phyloP scores from a whole-genome alignment of 768 basidiomycete species.

The Lactifluus volemus region DNA sequence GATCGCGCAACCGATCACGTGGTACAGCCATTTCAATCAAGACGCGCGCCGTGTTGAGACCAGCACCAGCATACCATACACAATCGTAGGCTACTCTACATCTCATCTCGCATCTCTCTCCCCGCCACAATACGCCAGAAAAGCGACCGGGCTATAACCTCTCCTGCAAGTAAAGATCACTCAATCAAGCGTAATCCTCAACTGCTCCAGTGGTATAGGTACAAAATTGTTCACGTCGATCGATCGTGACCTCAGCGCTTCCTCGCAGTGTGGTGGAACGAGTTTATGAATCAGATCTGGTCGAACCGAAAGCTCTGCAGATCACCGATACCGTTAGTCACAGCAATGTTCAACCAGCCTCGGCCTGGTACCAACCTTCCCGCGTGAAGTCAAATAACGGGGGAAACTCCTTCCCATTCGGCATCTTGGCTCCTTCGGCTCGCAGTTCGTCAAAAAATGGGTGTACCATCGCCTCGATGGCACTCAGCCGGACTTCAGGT shows the following conservation, averaged over 20 bases:
- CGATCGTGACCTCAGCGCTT: slow-evolving; percentile 76
- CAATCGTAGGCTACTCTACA: neutral
- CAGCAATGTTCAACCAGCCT: neutral
- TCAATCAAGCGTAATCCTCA: slow-evolving; percentile 88
- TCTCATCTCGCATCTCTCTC: too few species aligned
- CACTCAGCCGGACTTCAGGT: slow-evolving; percentile 84
- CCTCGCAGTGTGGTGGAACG: slow-evolving; percentile 84
- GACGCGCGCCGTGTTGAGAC: too few species aligned
- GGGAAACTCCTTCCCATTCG: slow-evolving; percentile 95
- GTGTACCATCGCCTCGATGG: slow-evolving; percentile 87
- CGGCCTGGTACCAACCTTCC: slow-evolving; percentile 60
- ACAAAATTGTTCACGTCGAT: slow-evolving; percentile 88
- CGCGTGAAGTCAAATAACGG: slow-evolving; percentile 91
- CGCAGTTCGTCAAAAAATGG: slow-evolving; percentile 97
- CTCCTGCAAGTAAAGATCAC: neutral
- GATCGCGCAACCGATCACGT: slow-evolving; percentile 10
- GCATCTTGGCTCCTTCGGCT: slow-evolving; percentile 86
- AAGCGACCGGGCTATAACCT: too few species aligned
- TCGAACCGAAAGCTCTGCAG: slow-evolving; percentile 85
- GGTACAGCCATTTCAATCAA: neutral
- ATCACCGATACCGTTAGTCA: neutral
- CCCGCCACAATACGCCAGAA: too few species aligned
- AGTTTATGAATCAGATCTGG: slow-evolving; percentile 90
- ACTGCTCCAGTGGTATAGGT: slow-evolving; percentile 94
- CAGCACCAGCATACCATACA: slow-evolving; percentile 1